Percentiles rank a stretch among this genome's conserved stretches.
Conservation (phyloP, 305 asterid species). For the Withania somnifera region DNA sequence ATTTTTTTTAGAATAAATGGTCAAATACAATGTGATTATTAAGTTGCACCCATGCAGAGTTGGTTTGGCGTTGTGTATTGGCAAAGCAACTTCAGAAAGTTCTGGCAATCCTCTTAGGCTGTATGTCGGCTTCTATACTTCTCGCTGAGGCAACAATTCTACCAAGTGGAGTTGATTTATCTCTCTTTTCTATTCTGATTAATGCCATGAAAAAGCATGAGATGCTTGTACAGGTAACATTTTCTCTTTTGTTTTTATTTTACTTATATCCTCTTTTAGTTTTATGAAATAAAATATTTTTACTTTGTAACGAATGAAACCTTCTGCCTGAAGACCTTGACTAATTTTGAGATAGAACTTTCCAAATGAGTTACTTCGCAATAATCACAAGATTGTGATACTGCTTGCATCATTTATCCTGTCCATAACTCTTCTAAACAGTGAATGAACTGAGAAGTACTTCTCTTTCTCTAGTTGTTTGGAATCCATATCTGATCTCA, state of each 20-base stretch:
- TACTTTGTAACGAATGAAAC: neutral
- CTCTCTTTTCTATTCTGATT: slow-evolving; percentile 59
- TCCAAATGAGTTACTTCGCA: neutral
- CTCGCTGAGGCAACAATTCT: slow-evolving; percentile 76
- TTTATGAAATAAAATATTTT: neutral
- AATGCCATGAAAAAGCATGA: slow-evolving; percentile 36
- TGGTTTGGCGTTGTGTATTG: slow-evolving; percentile 63
- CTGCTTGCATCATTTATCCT: neutral
- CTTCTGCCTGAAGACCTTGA: neutral
- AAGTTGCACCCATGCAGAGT: slow-evolving; percentile 24
- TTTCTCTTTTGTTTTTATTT: neutral
- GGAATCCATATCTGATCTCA: neutral
- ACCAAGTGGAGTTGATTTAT: slow-evolving; percentile 53
- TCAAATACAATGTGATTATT: neutral
- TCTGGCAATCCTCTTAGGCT: slow-evolving; percentile 52
- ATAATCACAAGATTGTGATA: neutral
- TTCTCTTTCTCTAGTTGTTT: neutral
- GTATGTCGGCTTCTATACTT: slow-evolving; percentile 65
- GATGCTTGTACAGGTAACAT: slow-evolving; percentile 54
- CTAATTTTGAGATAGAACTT: neutral
- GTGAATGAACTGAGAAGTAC: neutral
- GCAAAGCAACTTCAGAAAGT: slow-evolving; percentile 46
- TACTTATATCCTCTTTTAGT: neutral
- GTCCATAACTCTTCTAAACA: neutral
- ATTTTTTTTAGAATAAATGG: neutral